Base-by-base conservation (phyloP, 2,329 filamentous ascomycete genomes). In the Arthroderma sp. region DNA sequence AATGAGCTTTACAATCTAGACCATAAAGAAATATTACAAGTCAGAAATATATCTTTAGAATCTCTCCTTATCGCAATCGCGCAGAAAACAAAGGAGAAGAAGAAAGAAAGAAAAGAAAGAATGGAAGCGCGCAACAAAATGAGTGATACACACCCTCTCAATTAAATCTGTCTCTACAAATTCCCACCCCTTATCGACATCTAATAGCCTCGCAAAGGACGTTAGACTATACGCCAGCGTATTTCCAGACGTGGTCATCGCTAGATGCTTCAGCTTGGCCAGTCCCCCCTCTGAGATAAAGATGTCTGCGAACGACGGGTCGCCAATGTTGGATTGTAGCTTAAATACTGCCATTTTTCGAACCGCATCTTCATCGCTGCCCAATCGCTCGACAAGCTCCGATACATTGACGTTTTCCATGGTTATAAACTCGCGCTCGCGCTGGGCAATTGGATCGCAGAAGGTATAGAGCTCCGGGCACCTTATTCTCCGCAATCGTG, bases 321-420 rank as follows among this genome's bases (percentile, higher is more conserved):
- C 91, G 61, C 88, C 89, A 65, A 98, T 94, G 50, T 86, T 87
- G 51, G 78, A 82, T 66, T 98, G 91, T 53, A 98, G 78, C 69
- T 95, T 95, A 76, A 98, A 98, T 49, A 93, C 91, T 49, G 91
- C 91, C 86, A 96, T 95, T 66, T 98, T 98, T 59, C 88, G 86
- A 54, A 86, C 82, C 46, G 86, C 88, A 72, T 98, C 91, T 66
- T 94, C 76, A 46, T 77, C 73, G 53, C 74, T 75, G 38, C 72
- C 69, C 47, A 82, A 66, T 43, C 75, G 71, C 50, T 72, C 68
- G 48, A 80, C 73, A 52, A 80, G 65, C 53, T 78, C 74, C 40
- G 72, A 63, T 49, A 78, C 66, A 57, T 73, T 72, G 57, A 72
- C 63, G 56, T 63, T 71, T 47, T 76, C 73, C 73, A 77, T 76